phyloP scores from a whole-genome alignment of 306 rosid species.

The Sicyos edulis region DNA sequence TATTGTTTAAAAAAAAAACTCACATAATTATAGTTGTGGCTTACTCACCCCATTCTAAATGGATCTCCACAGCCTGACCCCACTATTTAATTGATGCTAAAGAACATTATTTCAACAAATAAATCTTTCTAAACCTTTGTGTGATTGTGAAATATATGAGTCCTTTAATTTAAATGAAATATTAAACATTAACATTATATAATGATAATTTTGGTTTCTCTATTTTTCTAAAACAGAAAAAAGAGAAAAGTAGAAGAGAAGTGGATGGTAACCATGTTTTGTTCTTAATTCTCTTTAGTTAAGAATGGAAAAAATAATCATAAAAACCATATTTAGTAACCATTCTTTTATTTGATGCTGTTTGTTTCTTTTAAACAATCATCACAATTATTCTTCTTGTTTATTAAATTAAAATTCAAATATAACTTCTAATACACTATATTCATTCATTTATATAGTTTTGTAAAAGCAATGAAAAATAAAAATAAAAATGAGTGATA shows the following conservation, averaged over 20 bases:
- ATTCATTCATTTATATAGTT: background rate
- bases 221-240: background rate
- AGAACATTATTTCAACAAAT: too few relatives aligned
- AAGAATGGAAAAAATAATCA: background rate
- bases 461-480: slow-evolving; percentile 3
- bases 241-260: background rate
- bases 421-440: background rate
- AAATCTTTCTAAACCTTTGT: background rate
- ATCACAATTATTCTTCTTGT: background rate
- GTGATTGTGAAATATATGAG: background rate
- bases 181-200: background rate
- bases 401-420: background rate
- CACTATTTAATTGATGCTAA: too few relatives aligned
- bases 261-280: slow-evolving; percentile 16
- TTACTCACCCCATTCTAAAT: too few relatives aligned
- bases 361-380: background rate
- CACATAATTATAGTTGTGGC: too few relatives aligned
- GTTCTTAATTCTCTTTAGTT: background rate
- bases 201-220: background rate
- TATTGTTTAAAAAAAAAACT: too few relatives aligned
- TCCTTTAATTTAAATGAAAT: background rate
- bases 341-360: slow-evolving; percentile 20
- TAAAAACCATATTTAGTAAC: slow-evolving; percentile 9
- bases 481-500: background rate
- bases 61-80: too few relatives aligned